A percentile compares a stretch with the other conserved stretches of the same genome.
Conservation (phyloP, 495 filamentous ascomycete species). For the Neurospora hispaniola region DNA sequence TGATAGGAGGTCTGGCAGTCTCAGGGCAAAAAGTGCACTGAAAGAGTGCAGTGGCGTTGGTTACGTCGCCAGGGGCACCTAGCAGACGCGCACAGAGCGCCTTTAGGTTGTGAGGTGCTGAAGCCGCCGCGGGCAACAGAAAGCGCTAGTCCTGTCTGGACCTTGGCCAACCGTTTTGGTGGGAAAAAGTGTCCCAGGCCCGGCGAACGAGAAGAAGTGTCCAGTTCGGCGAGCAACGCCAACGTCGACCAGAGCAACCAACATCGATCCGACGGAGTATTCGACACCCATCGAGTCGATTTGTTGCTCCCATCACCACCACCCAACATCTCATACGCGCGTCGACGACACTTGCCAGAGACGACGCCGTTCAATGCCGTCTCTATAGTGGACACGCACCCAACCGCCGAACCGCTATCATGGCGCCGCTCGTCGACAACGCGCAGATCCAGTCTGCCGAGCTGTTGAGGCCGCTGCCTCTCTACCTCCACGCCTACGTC, state of each 20-base stretch:
- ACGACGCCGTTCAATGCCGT: neutral
- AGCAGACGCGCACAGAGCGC: neutral
- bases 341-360: neutral
- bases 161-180: neutral
- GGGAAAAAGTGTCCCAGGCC: neutral
- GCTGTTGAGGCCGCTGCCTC: conserved; percentile 78
- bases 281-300: neutral
- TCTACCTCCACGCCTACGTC: conserved; percentile 73
- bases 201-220: neutral
- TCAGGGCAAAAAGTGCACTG: neutral
- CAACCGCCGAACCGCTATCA: conserved; percentile 3
- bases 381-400: neutral
- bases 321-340: neutral
- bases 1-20: neutral
- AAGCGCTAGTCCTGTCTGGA: neutral
- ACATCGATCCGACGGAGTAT: neutral
- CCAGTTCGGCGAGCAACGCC: neutral
- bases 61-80: neutral
- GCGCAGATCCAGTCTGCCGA: conserved; percentile 79
- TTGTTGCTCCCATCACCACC: neutral
- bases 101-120: neutral
- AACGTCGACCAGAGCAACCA: neutral
- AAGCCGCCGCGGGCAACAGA: neutral
- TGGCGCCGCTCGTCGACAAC: conserved; percentile 74
- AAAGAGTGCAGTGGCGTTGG: neutral